These are phyloP conservation scores for Globisporangium nodosum DNA, from an alignment of 352 stramenopile species.

Conservation along the genomic window DNA sequence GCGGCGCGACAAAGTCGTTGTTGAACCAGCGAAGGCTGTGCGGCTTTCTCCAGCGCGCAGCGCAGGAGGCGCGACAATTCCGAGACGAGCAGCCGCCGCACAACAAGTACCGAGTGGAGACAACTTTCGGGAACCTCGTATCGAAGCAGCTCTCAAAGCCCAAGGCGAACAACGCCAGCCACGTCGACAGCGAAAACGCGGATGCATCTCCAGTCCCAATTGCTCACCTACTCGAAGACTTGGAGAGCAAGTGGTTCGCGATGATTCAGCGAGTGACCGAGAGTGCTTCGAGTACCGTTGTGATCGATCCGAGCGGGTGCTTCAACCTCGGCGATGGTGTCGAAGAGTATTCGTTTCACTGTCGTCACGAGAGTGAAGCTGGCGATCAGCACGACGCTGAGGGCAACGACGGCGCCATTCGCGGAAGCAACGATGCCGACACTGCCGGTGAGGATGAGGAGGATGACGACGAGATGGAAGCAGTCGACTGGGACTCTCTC, in stretches of 20 bases:
- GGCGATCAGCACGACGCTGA: constrained; percentile 3
- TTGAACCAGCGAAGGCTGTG: constrained; percentile 54
- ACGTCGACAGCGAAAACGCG: not conserved
- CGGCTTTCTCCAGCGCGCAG: constrained; percentile 44
- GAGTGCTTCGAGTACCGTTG: constrained; percentile 17
- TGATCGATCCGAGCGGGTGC: constrained; percentile 18
- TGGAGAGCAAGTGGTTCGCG: constrained; percentile 40
- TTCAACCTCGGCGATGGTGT: constrained; percentile 25
- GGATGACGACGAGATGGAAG: constrained; percentile 29
- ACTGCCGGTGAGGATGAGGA: constrained; percentile 11
- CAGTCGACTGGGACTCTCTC: constrained; percentile 52
- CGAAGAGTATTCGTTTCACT: constrained; percentile 38
- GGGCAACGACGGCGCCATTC: constrained; percentile 6
- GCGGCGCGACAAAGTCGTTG: constrained; percentile 31
- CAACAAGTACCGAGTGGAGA: constrained; percentile 49
- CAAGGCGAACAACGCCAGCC: not conserved
- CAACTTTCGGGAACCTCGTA: constrained; percentile 60
- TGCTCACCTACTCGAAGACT: constrained; percentile 8
- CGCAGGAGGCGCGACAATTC: constrained; percentile 28
- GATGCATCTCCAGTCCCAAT: not conserved
- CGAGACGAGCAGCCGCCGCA: constrained; percentile 29
- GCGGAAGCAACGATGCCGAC: too few species aligned
- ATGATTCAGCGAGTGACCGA: constrained; percentile 23
- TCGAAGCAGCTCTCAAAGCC: constrained; percentile 23
- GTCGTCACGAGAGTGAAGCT: constrained; percentile 6